These are phyloP conservation scores for Coelastrella sp. DNA, from an alignment of 139 green algal species.

Conservation along the genomic window DNA sequence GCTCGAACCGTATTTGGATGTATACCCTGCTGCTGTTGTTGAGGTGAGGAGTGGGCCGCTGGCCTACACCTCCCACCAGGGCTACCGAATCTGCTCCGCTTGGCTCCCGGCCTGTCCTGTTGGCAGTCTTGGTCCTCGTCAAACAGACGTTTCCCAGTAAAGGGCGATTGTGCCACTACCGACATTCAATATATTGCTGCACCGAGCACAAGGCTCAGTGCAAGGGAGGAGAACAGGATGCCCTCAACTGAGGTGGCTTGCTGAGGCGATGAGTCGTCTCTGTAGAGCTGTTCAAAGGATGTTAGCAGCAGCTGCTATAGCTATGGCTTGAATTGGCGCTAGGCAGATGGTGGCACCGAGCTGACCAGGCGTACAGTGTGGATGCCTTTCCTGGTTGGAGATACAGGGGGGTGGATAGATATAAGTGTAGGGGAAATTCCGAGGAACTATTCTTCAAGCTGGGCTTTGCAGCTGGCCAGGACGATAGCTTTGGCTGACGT, in stretches of 20 bases:
- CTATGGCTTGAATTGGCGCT: no score
- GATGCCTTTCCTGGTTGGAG: no score
- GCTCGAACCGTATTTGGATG: conserved; percentile 56
- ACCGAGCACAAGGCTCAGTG: not conserved
- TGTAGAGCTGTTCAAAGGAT: no score
- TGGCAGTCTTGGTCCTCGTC: conserved; percentile 36
- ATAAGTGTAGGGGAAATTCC: no score
- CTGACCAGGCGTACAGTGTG: no score
- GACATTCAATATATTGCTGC: conserved; percentile 25
- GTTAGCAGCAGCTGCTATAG: no score
- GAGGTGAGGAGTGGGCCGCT: not conserved
- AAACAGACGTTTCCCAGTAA: conserved; percentile 47
- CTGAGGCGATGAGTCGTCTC: not conserved
- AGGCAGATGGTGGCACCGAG: no score
- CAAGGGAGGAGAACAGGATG: not conserved
- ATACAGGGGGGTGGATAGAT: no score
- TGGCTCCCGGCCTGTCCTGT: not conserved
- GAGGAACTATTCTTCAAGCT: no score
- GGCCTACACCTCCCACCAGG: conserved; percentile 34
- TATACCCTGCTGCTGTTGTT: conserved; percentile 4
- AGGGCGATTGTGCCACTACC: conserved; percentile 27
- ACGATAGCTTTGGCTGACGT: no score
- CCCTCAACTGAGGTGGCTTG: not conserved
- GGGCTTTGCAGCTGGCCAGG: no score
- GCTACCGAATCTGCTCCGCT: conserved; percentile 27